Evolutionary conservation across 2,329 filamentous ascomycete species (phyloP).

Genomic region (Calcarisporium arbuscula): DNA sequence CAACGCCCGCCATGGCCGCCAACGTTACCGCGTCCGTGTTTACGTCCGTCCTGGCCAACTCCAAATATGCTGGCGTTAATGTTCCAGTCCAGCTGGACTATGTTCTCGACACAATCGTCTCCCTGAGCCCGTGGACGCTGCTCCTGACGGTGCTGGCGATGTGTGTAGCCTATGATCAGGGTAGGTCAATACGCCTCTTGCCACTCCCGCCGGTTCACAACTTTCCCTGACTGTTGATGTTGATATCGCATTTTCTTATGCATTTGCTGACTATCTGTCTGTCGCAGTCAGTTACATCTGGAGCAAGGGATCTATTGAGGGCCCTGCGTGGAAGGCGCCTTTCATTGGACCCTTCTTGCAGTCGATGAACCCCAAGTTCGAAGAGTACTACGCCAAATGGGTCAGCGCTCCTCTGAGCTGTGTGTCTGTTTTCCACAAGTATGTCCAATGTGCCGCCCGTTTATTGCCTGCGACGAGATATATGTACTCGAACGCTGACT

Average conservation of each 20-base stretch:
- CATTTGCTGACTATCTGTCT: too few relatives aligned
- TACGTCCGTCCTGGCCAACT: constrained; percentile 61
- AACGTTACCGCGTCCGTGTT: constrained; percentile 63
- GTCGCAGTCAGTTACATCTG: constrained; percentile 71
- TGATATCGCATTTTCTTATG: not conserved
- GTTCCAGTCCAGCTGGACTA: constrained; percentile 51
- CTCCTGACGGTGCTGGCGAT: constrained; percentile 63
- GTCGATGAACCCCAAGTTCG: constrained; percentile 86
- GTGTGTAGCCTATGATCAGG: constrained; percentile 80
- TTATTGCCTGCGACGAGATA: not conserved
- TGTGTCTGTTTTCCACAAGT: constrained; percentile 99
- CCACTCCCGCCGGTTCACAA: not conserved
- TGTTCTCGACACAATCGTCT: constrained; percentile 49
- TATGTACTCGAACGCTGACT: not conserved
- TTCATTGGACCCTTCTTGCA: constrained; percentile 95
- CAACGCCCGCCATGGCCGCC: constrained; percentile 38
- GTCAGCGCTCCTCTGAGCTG: constrained; percentile 85
- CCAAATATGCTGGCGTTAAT: constrained; percentile 41
- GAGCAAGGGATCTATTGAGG: constrained; percentile 70
- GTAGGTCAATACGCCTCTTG: constrained; percentile 47
- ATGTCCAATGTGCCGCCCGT: constrained; percentile 16
- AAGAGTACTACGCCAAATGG: constrained; percentile 91
- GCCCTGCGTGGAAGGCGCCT: constrained; percentile 69
- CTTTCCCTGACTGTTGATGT: constrained; percentile 1
- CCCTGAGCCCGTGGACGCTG: constrained; percentile 55